Conservation (phyloP, 805 yeast species). For the Hanseniaspora mollemarum region DNA sequence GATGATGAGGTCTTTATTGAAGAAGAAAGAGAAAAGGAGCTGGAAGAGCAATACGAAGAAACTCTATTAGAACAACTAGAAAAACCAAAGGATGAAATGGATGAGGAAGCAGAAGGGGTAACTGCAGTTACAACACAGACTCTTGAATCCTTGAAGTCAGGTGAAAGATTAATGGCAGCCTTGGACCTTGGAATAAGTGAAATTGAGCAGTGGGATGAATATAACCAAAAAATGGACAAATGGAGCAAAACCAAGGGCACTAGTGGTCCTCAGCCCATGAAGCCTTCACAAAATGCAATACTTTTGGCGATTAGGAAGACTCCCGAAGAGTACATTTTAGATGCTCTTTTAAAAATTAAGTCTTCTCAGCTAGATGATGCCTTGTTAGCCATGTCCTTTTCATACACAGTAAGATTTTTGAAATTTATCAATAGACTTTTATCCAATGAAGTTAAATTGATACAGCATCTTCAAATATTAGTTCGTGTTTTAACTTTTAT, state of each 20-base stretch:
- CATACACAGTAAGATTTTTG: constrained; percentile 60
- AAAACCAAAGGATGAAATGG: constrained; percentile 37
- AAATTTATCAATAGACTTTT: constrained; percentile 71
- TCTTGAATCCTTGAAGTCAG: constrained; percentile 82
- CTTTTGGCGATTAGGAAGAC: constrained; percentile 56
- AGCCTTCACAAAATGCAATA: constrained; percentile 60
- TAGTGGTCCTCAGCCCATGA: constrained; percentile 39
- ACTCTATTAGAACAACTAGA: constrained; percentile 64
- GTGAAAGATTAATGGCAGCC: constrained; percentile 87
- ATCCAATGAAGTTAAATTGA: constrained; percentile 33
- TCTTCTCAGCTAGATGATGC: constrained; percentile 90
- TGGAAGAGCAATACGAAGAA: constrained; percentile 85
- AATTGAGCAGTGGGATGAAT: constrained; percentile 44
- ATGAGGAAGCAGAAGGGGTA: constrained; percentile 28
- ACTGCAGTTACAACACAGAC: constrained; percentile 70
- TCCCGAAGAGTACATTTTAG: constrained; percentile 72
- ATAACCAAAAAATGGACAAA: constrained; percentile 33
- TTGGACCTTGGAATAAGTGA: constrained; percentile 71
- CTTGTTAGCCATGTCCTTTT: constrained; percentile 77
- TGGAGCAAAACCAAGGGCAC: constrained; percentile 34
- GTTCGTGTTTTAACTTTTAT: constrained; percentile 69
- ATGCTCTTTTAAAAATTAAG: constrained; percentile 55
- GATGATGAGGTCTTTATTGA: constrained; percentile 93
- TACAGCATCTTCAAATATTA: constrained; percentile 48
- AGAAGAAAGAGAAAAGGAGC: constrained; percentile 91